These are phyloP conservation scores for Gracilaria gracilis DNA, from an alignment of 23 red algal species.

Conservation along the genomic window DNA sequence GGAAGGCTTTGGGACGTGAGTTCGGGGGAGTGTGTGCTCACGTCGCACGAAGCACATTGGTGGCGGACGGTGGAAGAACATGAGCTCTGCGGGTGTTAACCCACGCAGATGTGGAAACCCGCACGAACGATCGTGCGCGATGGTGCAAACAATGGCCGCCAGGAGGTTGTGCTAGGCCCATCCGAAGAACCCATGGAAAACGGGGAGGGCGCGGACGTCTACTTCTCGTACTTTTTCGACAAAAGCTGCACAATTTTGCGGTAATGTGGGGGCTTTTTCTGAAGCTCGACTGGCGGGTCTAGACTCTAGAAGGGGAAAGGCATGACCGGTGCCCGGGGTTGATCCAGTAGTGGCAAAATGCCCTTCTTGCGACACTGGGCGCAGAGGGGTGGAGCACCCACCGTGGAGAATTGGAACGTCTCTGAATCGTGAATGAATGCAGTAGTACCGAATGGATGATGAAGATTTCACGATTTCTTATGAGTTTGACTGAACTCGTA, in stretches of 20 bases:
- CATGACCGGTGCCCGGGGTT: no score
- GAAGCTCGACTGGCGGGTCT: no score
- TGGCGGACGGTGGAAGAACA: not conserved
- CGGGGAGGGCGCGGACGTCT: not conserved
- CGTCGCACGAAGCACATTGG: not conserved
- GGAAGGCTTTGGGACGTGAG: constrained; percentile 19
- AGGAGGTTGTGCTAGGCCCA: not conserved
- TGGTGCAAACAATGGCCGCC: not conserved
- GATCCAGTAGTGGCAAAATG: no score
- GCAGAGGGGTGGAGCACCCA: no score
- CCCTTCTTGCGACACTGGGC: no score
- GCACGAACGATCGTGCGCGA: not conserved
- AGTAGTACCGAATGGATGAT: no score
- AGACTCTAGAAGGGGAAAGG: no score
- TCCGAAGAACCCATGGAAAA: not conserved
- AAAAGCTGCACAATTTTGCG: not conserved
- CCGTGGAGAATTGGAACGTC: no score
- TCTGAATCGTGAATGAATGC: no score
- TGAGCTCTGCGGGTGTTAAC: not conserved
- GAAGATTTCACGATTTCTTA: no score
- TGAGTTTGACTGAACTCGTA: no score
- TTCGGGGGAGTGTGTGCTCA: not conserved
- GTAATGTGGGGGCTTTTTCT: not conserved
- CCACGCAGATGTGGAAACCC: not conserved
- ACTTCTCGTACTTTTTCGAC: not conserved